phyloP scores from a whole-genome alignment of 768 basidiomycete genomes.

The Solioccasus polychromus region DNA sequence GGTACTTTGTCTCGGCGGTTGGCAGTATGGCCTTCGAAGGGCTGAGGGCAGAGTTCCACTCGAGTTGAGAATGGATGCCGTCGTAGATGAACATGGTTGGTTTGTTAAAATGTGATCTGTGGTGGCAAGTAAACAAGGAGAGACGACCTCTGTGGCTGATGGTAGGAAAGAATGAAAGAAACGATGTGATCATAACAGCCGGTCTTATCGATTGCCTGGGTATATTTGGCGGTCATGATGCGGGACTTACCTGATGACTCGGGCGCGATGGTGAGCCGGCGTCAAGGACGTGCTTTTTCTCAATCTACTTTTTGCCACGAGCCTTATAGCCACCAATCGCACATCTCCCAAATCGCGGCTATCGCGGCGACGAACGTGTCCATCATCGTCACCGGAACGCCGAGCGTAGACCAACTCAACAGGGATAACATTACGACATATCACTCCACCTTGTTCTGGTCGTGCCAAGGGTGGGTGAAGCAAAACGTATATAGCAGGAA shows the following conservation, averaged over 20 bases:
- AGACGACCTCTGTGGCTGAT: constrained; percentile 14
- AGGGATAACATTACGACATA: constrained; percentile 26
- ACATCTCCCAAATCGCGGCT: background rate
- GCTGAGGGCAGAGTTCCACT: constrained; percentile 86
- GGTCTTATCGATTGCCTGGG: constrained; percentile 17
- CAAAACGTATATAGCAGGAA: constrained; percentile 27
- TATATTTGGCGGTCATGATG: constrained; percentile 1
- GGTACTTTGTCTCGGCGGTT: constrained; percentile 77
- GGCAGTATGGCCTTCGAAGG: constrained; percentile 68
- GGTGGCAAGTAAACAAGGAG: background rate
- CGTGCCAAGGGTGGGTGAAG: constrained; percentile 3
- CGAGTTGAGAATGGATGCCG: constrained; percentile 77
- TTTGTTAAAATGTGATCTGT: constrained; percentile 11
- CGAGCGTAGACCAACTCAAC: constrained; percentile 10
- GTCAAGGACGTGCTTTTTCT: background rate
- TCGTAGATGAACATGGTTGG: constrained; percentile 52
- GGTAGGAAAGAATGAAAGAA: constrained; percentile 11
- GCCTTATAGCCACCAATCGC: too few species aligned
- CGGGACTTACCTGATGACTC: constrained; percentile 19
- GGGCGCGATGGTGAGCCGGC: constrained; percentile 7
- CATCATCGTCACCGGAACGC: too few species aligned
- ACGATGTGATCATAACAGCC: constrained; percentile 5
- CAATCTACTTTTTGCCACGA: too few species aligned
- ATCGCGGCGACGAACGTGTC: constrained; percentile 31
- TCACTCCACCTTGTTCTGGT: constrained; percentile 12